A percentile compares a stretch with the other conserved stretches of the same genome.
These are phyloP conservation scores for Fraxinus sp. DNA, from an alignment of 305 asterid genomes.

Conservation along the genomic window DNA sequence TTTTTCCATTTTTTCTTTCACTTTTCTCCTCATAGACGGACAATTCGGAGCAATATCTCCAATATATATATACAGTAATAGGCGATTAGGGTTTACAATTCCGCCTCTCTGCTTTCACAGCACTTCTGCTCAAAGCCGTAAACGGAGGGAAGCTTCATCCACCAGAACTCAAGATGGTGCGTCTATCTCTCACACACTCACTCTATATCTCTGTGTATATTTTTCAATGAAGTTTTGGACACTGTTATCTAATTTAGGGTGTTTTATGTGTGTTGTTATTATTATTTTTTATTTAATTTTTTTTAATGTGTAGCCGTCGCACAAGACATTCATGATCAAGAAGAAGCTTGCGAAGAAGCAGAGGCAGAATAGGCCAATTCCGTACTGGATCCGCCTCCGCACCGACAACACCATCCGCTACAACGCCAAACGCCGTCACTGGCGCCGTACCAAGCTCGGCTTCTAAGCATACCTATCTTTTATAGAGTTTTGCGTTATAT, in stretches of 20 bases:
- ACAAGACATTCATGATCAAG: conserved; percentile 58
- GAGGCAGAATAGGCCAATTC: conserved; percentile 92
- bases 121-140: too few species aligned
- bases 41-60: too few species aligned
- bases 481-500: conserved; percentile 8
- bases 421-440: conserved; percentile 95
- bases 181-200: neutral
- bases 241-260: neutral
- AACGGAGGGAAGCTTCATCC: too few species aligned
- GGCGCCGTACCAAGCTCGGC: conserved; percentile 98
- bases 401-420: conserved; percentile 86
- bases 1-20: neutral
- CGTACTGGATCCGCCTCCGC: conserved; percentile 81
- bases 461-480: conserved; percentile 35
- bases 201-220: neutral
- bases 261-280: neutral
- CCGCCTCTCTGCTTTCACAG: neutral
- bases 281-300: too few species aligned
- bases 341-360: conserved; percentile 93
- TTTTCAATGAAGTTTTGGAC: too few species aligned
- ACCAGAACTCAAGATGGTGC: neutral
- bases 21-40: too few species aligned
- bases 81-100: neutral
- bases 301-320: conserved; percentile 24
- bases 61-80: neutral